These are phyloP conservation scores for Podochytrium sp. DNA, from an alignment of 192 early-diverging fungal species.

Conservation along the genomic window DNA sequence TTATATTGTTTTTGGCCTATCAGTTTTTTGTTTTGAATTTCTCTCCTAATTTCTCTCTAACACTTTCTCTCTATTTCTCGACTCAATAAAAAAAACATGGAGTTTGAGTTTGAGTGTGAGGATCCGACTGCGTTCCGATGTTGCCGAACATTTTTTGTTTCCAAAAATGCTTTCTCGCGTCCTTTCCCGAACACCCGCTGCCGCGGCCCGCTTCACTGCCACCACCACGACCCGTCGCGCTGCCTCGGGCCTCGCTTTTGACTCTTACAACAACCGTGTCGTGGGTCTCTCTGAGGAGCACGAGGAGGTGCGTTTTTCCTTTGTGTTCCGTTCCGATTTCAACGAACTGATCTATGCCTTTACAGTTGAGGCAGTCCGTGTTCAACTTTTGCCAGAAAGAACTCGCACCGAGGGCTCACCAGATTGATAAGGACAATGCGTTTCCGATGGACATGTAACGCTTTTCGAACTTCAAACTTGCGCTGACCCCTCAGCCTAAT, in stretches of 20 bases:
- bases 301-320: slow-evolving; percentile 49
- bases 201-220: no score
- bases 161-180: no score
- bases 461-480: not conserved
- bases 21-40: no score
- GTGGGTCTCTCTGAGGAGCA: slow-evolving; percentile 79
- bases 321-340: not conserved
- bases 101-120: no score
- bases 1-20: no score
- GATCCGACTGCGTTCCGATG: no score
- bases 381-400: slow-evolving; percentile 80
- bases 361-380: slow-evolving; percentile 74
- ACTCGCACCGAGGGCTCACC: slow-evolving; percentile 74
- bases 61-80: no score
- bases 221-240: not conserved
- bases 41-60: no score
- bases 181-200: no score
- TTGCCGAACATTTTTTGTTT: no score
- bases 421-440: slow-evolving; percentile 83
- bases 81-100: no score
- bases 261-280: slow-evolving; percentile 74
- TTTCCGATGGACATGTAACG: slow-evolving; percentile 73
- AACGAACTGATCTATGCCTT: not conserved
- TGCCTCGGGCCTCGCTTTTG: slow-evolving; percentile 30
- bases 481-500: not conserved